A percentile compares a stretch with the other conserved stretches of the same genome.
These are phyloP conservation scores for Lactarius akahatsu DNA, from an alignment of 768 basidiomycete genomes.

Conservation along the genomic window DNA sequence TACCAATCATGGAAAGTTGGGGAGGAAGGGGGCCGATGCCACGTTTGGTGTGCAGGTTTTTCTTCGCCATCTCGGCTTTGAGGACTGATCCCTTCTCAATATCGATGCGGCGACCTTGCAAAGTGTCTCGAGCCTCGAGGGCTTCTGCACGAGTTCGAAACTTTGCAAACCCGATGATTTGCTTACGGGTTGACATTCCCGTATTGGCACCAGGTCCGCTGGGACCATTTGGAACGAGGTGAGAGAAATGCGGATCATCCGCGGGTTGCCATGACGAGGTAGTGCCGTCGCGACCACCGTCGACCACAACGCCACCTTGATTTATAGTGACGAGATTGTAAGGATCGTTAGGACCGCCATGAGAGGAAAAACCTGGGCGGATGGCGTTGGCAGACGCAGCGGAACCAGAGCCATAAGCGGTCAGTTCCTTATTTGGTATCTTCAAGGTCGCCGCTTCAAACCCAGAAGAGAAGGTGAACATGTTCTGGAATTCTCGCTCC, in stretches of 20 bases:
- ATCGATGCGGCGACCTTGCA: constrained; percentile 90
- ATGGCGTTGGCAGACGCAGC: constrained; percentile 22
- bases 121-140: constrained; percentile 76
- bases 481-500: constrained; percentile 99
- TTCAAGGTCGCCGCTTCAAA: constrained; percentile 98
- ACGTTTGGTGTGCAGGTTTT: constrained; percentile 95
- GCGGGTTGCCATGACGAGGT: constrained; percentile 60
- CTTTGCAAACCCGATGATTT: constrained; percentile 98
- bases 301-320: constrained; percentile 81
- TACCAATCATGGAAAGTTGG: constrained; percentile 28
- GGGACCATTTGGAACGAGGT: constrained; percentile 28
- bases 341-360: constrained; percentile 66
- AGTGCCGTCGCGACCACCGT: constrained; percentile 68
- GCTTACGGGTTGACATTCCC: constrained; percentile 69
- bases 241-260: constrained; percentile 41
- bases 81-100: constrained; percentile 89
- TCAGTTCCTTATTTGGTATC: constrained; percentile 91
- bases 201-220: constrained; percentile 21
- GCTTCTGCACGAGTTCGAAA: constrained; percentile 89
- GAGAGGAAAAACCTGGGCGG: constrained; percentile 33
- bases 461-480: constrained; percentile 95
- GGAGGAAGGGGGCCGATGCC: constrained; percentile 57
- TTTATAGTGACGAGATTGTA: constrained; percentile 83
- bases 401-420: constrained; percentile 56
- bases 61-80: constrained; percentile 99